phyloP scores from a whole-genome alignment of 257 asterid genomes.

The Hygrophila difformis region DNA sequence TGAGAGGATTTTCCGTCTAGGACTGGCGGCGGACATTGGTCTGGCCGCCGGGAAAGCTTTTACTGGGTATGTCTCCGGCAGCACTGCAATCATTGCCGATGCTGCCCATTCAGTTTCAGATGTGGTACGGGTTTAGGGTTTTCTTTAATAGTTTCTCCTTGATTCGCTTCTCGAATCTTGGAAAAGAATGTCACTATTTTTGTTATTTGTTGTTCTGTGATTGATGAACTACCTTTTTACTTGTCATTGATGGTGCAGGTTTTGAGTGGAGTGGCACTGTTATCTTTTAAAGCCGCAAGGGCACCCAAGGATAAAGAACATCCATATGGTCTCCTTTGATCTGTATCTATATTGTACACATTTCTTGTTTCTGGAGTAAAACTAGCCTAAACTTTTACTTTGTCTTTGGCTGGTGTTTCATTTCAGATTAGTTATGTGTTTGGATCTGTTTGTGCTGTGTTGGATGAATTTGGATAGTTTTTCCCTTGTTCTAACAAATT shows the following conservation, averaged over 20 bases:
- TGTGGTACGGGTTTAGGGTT: constrained; percentile 44
- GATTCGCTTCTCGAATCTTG: not conserved
- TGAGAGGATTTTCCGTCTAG: constrained; percentile 81
- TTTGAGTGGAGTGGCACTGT: constrained; percentile 87
- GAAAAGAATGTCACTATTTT: not conserved
- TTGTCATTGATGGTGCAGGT: constrained; percentile 42
- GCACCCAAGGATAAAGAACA: constrained; percentile 98
- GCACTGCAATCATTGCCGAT: constrained; percentile 95
- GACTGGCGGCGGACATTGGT: constrained; percentile 82
- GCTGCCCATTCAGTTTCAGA: constrained; percentile 95
- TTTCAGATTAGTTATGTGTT: not conserved
- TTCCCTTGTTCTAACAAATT: not conserved
- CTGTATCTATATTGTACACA: constrained; percentile 57
- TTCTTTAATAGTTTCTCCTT: not conserved
- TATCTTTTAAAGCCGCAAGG: constrained; percentile 77
- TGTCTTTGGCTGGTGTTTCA: not conserved
- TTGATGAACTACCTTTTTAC: too few species aligned
- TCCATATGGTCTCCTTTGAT: constrained; percentile 95
- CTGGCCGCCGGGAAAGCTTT: constrained; percentile 81
- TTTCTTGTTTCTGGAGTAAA: constrained; percentile 25
- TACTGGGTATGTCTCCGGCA: constrained; percentile 82
- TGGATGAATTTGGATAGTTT: not conserved
- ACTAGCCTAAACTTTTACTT: not conserved
- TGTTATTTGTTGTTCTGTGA: constrained; percentile 1
- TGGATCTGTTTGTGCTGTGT: too few species aligned